Percentiles rank a stretch among this genome's conserved stretches.
Evolutionary conservation across 106 monocot species (phyloP).

Genomic region (Allium sativum): DNA sequence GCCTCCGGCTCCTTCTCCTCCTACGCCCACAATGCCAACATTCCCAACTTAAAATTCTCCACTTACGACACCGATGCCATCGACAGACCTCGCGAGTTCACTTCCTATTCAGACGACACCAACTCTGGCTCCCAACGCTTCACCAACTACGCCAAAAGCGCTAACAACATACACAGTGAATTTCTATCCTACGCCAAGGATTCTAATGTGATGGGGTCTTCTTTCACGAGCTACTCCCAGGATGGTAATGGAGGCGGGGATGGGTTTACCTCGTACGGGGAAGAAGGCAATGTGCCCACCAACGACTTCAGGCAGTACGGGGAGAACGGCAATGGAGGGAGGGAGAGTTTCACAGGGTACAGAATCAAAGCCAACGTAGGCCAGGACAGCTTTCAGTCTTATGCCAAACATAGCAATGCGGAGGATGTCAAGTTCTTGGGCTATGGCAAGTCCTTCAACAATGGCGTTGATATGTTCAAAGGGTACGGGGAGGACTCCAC

Average conservation of each 20-base stretch:
- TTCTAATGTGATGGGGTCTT: conserved; percentile 57
- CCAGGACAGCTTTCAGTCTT: conserved; percentile 62
- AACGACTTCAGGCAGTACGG: conserved; percentile 4
- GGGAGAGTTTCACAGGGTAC: conserved; percentile 37
- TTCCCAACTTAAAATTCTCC: conserved; percentile 53
- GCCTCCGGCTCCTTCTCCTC: conserved; percentile 37
- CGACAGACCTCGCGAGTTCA: conserved; percentile 31
- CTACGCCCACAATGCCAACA: conserved; percentile 54
- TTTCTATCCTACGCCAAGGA: conserved; percentile 57
- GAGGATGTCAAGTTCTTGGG: conserved; percentile 27
- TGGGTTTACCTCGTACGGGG: conserved; percentile 8
- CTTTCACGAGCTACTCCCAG: conserved; percentile 41
- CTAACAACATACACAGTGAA: conserved; percentile 14
- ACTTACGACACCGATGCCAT: conserved; percentile 53
- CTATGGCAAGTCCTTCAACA: conserved; percentile 69
- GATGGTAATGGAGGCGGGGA: not conserved
- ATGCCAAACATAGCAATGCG: conserved; percentile 34
- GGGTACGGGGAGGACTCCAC: conserved; percentile 35
- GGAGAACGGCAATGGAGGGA: conserved; percentile 7
- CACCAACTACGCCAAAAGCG: conserved; percentile 64
- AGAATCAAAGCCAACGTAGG: conserved; percentile 63
- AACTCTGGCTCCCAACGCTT: conserved; percentile 75
- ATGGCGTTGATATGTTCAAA: conserved; percentile 44
- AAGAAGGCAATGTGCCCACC: not conserved
- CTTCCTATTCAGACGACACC: conserved; percentile 45